phyloP scores from a whole-genome alignment of 768 basidiomycete species.

The Coprinellus aureogranulatus region DNA sequence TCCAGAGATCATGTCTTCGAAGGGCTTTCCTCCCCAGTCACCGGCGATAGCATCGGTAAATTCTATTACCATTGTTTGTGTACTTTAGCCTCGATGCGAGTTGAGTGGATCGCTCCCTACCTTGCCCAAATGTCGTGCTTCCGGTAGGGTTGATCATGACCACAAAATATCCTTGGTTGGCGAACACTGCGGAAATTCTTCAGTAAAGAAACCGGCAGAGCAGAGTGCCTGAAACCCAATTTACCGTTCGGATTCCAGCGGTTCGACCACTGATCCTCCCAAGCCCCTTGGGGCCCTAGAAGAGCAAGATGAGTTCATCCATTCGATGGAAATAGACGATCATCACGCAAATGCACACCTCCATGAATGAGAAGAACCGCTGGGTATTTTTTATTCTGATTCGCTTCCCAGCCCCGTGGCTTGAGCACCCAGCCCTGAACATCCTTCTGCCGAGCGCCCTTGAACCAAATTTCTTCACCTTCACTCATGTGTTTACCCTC shows the following conservation, averaged over 20 bases:
- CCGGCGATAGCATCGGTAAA: conserved; percentile 77
- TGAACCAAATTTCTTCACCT: conserved; percentile 88
- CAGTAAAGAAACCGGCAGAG: background rate
- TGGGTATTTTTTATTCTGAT: conserved; percentile 74
- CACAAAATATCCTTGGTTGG: conserved; percentile 85
- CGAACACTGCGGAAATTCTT: conserved; percentile 51
- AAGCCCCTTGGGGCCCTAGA: conserved; percentile 72
- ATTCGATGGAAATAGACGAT: background rate
- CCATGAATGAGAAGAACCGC: conserved; percentile 80
- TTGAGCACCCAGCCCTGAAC: conserved; percentile 87
- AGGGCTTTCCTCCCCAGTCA: conserved; percentile 87
- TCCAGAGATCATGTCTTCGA: conserved; percentile 71
- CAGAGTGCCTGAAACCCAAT: conserved; percentile 8
- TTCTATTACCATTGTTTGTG: conserved; percentile 39
- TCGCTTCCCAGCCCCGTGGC: conserved; percentile 71
- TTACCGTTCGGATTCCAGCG: conserved; percentile 88
- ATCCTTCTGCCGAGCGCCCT: conserved; percentile 68
- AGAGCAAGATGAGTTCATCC: background rate
- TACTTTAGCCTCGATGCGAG: background rate
- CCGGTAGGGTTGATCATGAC: conserved; percentile 92
- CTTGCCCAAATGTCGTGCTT: conserved; percentile 89
- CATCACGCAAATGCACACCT: conserved; percentile 32
- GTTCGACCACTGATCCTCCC: conserved; percentile 90
- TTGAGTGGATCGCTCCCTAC: conserved; percentile 29
- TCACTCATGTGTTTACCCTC: conserved; percentile 53